These are phyloP conservation scores for Clausena lansium DNA, from an alignment of 345 rosid genomes.

Conservation along the genomic window DNA sequence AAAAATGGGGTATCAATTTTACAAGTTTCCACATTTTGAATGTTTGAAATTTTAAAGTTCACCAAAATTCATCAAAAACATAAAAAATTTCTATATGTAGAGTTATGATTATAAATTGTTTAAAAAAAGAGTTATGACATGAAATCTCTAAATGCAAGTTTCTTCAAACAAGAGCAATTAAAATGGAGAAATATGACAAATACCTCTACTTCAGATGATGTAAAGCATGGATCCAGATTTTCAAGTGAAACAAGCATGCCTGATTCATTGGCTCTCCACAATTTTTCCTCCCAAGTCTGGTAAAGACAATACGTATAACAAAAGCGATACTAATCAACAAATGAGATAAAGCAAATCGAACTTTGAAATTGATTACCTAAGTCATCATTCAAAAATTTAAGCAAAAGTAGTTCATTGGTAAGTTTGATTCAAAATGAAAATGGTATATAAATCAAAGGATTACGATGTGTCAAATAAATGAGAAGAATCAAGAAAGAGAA, in stretches of 20 bases:
- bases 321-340: background rate
- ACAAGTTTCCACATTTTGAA: background rate
- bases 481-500: background rate
- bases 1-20: background rate
- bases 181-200: conserved; percentile 15
- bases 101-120: background rate
- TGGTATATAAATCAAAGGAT: background rate
- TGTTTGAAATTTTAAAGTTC: background rate
- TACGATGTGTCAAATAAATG: background rate
- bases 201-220: conserved; percentile 65
- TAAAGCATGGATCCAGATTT: conserved; percentile 54
- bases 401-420: background rate
- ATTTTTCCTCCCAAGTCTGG: conserved; percentile 50
- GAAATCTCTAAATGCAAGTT: background rate
- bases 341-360: background rate
- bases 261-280: conserved; percentile 32
- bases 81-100: background rate
- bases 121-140: background rate
- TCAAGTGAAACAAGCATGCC: conserved; percentile 41
- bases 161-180: background rate
- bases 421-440: background rate
- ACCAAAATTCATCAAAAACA: background rate
- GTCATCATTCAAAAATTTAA: background rate
- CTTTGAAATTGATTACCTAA: background rate
- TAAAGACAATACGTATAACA: background rate